phyloP scores from a whole-genome alignment of 2,329 filamentous ascomycete species.

The Colletotrichum sp. region DNA sequence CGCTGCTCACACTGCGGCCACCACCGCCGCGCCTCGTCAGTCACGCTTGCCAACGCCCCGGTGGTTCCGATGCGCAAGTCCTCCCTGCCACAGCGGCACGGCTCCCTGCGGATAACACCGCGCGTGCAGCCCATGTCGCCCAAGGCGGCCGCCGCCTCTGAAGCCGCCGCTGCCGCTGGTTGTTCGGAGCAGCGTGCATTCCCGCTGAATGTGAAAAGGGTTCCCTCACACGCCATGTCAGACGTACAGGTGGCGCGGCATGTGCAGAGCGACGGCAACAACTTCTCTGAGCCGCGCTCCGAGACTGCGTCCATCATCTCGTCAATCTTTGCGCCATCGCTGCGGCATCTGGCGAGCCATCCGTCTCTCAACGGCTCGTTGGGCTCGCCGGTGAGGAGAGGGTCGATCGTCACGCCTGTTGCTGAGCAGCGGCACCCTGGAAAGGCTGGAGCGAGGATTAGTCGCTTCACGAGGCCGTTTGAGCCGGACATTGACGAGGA shows the following conservation, averaged over 20 bases:
- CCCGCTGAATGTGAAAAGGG: background rate
- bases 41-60: background rate
- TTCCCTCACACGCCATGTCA: background rate
- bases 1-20: background rate
- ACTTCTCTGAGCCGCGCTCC: background rate
- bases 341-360: slow-evolving; percentile 13
- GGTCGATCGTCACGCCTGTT: background rate
- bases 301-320: slow-evolving; percentile 15
- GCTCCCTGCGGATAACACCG: background rate
- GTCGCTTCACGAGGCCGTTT: slow-evolving; percentile 13
- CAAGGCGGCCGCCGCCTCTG: background rate
- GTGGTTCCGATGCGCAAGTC: background rate
- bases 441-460: slow-evolving; percentile 13
- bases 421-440: slow-evolving; percentile 15
- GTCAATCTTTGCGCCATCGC: slow-evolving; percentile 10
- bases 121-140: background rate
- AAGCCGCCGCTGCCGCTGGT: background rate
- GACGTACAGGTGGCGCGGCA: background rate
- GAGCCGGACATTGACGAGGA: slow-evolving; percentile 13
- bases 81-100: background rate
- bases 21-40: background rate
- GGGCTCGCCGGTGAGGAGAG: background rate
- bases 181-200: background rate
- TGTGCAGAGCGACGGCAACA: background rate
- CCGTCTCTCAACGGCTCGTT: background rate